A percentile compares a stretch with the other conserved stretches of the same genome.
Evolutionary conservation across 768 basidiomycete species (phyloP).

Genomic region (Lentinula boryana): DNA sequence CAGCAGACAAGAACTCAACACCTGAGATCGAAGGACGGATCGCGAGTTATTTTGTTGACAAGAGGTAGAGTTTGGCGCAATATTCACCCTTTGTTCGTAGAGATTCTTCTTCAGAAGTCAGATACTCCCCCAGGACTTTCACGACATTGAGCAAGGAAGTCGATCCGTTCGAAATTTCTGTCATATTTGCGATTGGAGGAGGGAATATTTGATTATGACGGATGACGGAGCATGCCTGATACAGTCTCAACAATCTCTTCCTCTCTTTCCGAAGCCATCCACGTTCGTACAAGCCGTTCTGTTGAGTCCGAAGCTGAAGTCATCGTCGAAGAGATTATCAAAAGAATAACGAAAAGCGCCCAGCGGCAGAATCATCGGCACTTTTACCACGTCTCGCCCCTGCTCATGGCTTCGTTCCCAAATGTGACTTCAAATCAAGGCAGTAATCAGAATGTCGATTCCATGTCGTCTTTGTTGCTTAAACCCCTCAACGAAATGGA

Average conservation of each 20-base stretch:
- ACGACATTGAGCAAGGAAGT: slow-evolving; percentile 71
- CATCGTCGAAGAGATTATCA: neutral
- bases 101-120: slow-evolving; percentile 81
- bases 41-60: neutral
- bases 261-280: slow-evolving; percentile 62
- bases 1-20: slow-evolving; percentile 72
- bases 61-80: neutral
- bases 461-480: slow-evolving; percentile 61
- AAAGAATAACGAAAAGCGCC: neutral
- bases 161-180: slow-evolving; percentile 47
- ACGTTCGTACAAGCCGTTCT: slow-evolving; percentile 59
- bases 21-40: slow-evolving; percentile 39
- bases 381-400: neutral
- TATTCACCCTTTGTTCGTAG: slow-evolving; percentile 71
- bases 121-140: slow-evolving; percentile 79
- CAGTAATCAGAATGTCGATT: slow-evolving; percentile 13
- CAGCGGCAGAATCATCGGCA: neutral
- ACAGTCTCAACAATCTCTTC: slow-evolving; percentile 54
- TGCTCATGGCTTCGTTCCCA: neutral
- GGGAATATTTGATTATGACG: neutral
- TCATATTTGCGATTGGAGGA: slow-evolving; percentile 1
- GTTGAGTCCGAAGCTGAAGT: slow-evolving; percentile 30
- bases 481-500: slow-evolving; percentile 59
- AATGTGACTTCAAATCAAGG: neutral
- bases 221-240: slow-evolving; percentile 38